Evolutionary conservation across 176 grass and related monocot species (phyloP).

Genomic region (Cymbopogon citratus): DNA sequence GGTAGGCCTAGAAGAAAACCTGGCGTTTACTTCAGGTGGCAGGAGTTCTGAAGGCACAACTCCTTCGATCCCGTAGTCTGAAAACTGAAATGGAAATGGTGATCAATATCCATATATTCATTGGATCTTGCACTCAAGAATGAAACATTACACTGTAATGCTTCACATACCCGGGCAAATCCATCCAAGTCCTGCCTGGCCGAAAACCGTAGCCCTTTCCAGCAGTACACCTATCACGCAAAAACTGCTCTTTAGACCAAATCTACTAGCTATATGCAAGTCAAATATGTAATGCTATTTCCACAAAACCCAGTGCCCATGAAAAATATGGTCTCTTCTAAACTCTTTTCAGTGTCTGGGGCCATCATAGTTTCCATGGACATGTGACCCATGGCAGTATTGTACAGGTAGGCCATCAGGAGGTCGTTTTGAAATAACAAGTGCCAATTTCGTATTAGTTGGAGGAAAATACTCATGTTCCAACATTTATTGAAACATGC

Average conservation of each 20-base stretch:
- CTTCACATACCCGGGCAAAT: conserved; percentile 66
- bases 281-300: neutral
- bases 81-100: conserved; percentile 27
- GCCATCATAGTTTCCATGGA: too few species aligned
- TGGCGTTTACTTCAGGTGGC: conserved; percentile 63
- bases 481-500: too few species aligned
- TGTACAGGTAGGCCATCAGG: too few species aligned
- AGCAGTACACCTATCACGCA: conserved; percentile 81
- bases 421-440: too few species aligned
- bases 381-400: too few species aligned
- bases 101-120: neutral
- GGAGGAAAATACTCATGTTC: too few species aligned
- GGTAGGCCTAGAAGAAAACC: conserved; percentile 55
- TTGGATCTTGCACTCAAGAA: neutral
- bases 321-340: neutral
- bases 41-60: conserved; percentile 80
- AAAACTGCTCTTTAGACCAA: neutral
- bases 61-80: conserved; percentile 85
- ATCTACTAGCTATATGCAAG: neutral
- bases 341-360: too few species aligned
- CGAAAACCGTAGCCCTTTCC: conserved; percentile 88
- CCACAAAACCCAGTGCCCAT: neutral
- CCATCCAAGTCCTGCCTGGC: conserved; percentile 86
- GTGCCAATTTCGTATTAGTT: too few species aligned
- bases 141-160: neutral